phyloP scores from a whole-genome alignment of 176 grass and related monocot species.

The Bolboschoenus planiculmis region DNA sequence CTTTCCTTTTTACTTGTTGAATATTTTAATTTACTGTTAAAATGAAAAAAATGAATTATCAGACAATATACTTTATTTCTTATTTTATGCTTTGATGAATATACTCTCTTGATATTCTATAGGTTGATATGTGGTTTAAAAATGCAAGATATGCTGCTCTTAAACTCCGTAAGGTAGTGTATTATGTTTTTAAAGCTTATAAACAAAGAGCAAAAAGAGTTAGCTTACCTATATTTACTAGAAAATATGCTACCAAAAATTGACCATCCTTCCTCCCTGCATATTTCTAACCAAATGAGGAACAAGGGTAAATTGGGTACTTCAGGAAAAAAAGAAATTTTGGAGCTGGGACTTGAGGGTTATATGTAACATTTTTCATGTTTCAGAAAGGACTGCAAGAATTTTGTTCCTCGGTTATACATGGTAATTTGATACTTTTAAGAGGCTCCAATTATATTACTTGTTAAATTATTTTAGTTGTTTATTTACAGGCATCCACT shows the following conservation, averaged over 20 bases:
- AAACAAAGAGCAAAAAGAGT: background rate
- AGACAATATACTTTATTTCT: background rate
- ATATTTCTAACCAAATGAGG: conserved; percentile 7
- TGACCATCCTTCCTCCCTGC: background rate
- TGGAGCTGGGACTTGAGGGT: background rate
- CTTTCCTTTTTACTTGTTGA: background rate
- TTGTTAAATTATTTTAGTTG: conserved; percentile 8
- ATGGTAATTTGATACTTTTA: background rate
- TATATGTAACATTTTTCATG: background rate
- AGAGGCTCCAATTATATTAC: conserved; percentile 23
- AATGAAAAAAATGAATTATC: background rate
- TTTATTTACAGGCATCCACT: conserved; percentile 27
- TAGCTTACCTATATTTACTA: background rate
- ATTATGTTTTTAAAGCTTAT: conserved; percentile 30
- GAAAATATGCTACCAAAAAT: background rate
- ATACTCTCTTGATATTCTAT: background rate
- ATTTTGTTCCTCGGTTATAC: background rate
- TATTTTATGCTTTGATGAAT: background rate
- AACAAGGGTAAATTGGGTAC: background rate
- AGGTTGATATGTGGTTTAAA: conserved; percentile 97
- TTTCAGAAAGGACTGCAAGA: background rate
- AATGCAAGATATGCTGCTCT: conserved; percentile 92
- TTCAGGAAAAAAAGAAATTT: background rate
- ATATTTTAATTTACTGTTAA: conserved; percentile 1
- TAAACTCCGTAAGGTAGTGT: conserved; percentile 62